Percentiles rank a stretch among this genome's conserved stretches.
Conservation (phyloP, 345 rosid species). For the Melaleuca quinquenervia region DNA sequence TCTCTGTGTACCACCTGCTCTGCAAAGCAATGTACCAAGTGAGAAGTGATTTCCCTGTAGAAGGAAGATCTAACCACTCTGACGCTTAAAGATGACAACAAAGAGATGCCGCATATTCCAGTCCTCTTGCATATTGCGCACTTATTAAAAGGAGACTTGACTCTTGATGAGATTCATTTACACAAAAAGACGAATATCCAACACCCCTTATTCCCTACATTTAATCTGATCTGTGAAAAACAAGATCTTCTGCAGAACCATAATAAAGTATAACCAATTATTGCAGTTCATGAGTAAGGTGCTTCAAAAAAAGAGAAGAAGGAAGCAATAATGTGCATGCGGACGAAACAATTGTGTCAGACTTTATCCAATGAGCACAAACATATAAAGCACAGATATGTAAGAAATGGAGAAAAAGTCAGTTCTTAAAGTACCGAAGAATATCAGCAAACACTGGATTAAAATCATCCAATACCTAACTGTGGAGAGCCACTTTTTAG, state of each 20-base stretch:
- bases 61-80: background rate
- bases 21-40: conserved; percentile 8
- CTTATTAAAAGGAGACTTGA: background rate
- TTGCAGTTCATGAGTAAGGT: background rate
- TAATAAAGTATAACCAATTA: background rate
- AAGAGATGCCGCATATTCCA: background rate
- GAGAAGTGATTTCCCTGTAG: background rate
- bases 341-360: background rate
- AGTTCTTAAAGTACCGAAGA: background rate
- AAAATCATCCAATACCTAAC: background rate
- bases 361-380: background rate
- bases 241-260: background rate
- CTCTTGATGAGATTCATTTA: background rate
- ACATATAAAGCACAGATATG: background rate
- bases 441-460: background rate
- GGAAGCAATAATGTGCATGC: background rate
- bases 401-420: background rate
- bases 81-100: background rate
- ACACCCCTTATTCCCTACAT: background rate
- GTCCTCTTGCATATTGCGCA: background rate
- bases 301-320: background rate
- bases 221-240: background rate
- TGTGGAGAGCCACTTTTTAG: background rate
- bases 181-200: background rate
- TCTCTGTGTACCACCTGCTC: conserved; percentile 91